Base-by-base conservation (phyloP, 2,329 filamentous ascomycete genomes). In the Thielaviopsis ethacetica region DNA sequence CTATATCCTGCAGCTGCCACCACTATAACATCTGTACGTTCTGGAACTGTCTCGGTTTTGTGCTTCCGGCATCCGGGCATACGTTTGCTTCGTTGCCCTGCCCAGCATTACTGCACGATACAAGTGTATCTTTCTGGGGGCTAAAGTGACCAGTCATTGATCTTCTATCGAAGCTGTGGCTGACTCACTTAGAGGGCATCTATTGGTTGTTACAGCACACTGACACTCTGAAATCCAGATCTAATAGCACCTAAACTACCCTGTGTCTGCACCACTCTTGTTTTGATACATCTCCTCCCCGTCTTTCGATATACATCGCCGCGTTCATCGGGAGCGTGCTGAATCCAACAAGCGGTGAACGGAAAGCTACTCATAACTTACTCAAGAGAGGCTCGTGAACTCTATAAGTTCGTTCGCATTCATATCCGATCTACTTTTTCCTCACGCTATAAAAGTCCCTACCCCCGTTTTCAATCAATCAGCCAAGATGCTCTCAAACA, bases 281-380 rank as follows among this genome's bases (percentile, higher is more conserved):
- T 5, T 13, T 21, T 21, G 22, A 13, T 44, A 38, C 21, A 19
- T 49, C 54, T 47, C 5, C 22, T 22, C 22, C 9, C 10, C 38
- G n/a, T 27, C 22, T 27, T 26, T n/a, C 9, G 19, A 5, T 49
- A 49, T 9, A n/a, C 30, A 27, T 56, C 38, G 38, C 22, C n/a
- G n/a, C 21, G 17, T 27, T 49, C 41, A 26, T 47, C 54, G 54
- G 54, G 38, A 56, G 38, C 54, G 2, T 56, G 54, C 54, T 27
- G 24, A n/a, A 19, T 15, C 24, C 41, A 22, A 56, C 26, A 49
- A 56, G 54, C 54, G 54, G 54, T 56, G 54, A 56, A 56, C 54
- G 54, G 54, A 56, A 49, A 56, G 22, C n/a, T 49, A 49, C 17
- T 50, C 27, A 41, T 41, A 41, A 3, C 38, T 41, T 41, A 41